These are phyloP conservation scores for Cutaneotrichosporon sp. DNA, from an alignment of 1,284 basidiomycete genomes.

Conservation along the genomic window DNA sequence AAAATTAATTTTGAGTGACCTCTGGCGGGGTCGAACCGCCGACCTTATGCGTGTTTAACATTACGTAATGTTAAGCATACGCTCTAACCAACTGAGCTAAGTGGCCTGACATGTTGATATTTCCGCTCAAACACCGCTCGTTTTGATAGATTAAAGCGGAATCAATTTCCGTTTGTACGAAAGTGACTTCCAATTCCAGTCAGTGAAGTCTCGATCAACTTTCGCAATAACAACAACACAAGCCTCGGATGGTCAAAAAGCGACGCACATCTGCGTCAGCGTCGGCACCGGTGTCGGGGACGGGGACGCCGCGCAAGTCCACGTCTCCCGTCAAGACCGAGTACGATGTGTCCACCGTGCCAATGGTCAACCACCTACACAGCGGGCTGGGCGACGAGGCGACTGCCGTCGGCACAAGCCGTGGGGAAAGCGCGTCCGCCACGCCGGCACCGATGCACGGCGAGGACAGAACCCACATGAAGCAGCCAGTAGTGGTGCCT, in stretches of 20 bases:
- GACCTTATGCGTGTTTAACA: no score
- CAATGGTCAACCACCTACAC: not conserved
- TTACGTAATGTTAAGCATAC: no score
- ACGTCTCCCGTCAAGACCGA: not conserved
- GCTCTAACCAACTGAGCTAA: no score
- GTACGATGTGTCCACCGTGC: not conserved
- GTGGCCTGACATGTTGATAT: no score
- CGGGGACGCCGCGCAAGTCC: not conserved
- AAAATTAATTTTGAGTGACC: no score
- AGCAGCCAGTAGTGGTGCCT: slow-evolving; percentile 22
- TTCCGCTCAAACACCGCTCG: no score
- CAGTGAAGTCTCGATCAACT: no score
- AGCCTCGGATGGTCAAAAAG: not conserved
- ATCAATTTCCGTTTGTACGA: no score
- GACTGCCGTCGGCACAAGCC: not conserved
- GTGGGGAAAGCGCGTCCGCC: slow-evolving; percentile 8
- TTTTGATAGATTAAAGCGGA: no score
- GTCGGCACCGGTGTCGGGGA: not conserved
- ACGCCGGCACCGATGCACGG: slow-evolving; percentile 19
- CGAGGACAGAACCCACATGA: slow-evolving; percentile 17
- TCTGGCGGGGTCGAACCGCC: no score
- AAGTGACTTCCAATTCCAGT: no score
- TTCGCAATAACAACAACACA: not conserved
- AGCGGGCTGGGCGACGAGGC: not conserved
- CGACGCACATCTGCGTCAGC: slow-evolving; percentile 1